Base-by-base conservation (phyloP, 164 flowering plant species). In the Buxus sempervirens region DNA sequence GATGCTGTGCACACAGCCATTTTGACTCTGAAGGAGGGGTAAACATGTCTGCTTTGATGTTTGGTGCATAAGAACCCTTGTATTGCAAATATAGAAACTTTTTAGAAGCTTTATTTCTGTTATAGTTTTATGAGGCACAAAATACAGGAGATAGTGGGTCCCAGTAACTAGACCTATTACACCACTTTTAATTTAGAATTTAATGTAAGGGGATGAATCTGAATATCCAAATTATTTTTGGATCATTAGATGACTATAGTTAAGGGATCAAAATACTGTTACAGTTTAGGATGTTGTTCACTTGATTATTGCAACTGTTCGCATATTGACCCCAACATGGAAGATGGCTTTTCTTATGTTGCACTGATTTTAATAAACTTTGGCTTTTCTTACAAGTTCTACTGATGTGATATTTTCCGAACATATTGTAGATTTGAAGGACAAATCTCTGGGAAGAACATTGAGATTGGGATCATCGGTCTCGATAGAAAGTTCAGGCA, bases 1-100 rank as follows among this genome's bases (percentile, higher is more conserved):
- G 99, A 96, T 83, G 99, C 99, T 63, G 93, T 95, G 38, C 99
- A 95, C 83, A 95, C 97, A 4, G 98, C 98, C 41, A 92, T 96
- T 58, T 80, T 96, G 82, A 96, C 99, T 15, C 80, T 96, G 69
- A 96, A 96, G 82, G 99, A 96, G 72, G 98, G 99, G 99, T 93
- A 81, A 49, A 28, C 18, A 36, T 22, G 28, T 23, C 53, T 27
- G 28, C 58, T 64, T 20, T 48, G 23, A 23, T 23, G 28, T 67
- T 49, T 55, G 4, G 13, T 21, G 24, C 6, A 61, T 21, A 49
- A 61, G 16, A 61, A 21, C 4, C 49, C 14, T 45, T 15, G 7
- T 32, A 45, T 6, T 45, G 1, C 5, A 45, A 45, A 4, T 10
- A 15, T 10, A 15, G 51, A 15, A 45, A 5, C 1, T 15, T 6